Conservation (phyloP, 106 monocot species). For the Iris macrosiphon region DNA sequence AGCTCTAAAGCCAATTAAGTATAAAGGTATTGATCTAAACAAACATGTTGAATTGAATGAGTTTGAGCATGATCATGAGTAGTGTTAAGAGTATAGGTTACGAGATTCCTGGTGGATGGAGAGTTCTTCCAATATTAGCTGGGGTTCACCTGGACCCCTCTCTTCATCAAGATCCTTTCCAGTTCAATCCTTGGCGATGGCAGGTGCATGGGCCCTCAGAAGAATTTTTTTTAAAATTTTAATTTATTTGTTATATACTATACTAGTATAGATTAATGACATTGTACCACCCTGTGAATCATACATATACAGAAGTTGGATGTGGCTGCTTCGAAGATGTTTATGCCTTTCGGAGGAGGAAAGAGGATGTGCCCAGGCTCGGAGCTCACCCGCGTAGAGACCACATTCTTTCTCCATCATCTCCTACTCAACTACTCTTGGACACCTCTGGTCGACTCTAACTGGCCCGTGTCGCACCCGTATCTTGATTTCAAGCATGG, state of each 20-base stretch:
- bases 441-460: constrained; percentile 13
- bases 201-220: constrained; percentile 8
- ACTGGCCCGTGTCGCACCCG: constrained; percentile 23
- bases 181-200: constrained; percentile 34
- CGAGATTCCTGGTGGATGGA: constrained; percentile 35
- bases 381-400: constrained; percentile 15
- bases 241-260: no score
- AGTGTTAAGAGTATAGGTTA: constrained; percentile 7
- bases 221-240: neutral
- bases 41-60: no score
- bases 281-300: neutral
- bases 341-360: constrained; percentile 42
- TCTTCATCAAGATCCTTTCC: constrained; percentile 15
- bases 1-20: constrained; percentile 16
- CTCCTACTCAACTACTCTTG: constrained; percentile 29
- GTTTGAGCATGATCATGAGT: no score
- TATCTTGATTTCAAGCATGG: constrained; percentile 32
- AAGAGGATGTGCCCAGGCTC: constrained; percentile 29
- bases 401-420: constrained; percentile 29
- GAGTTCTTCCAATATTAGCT: constrained; percentile 22
- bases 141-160: constrained; percentile 20
- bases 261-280: neutral
- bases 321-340: constrained; percentile 2
- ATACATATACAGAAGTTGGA: constrained; percentile 4
- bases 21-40: no score